Base-by-base conservation (phyloP, 768 basidiomycete species). In the Suillus placidus region DNA sequence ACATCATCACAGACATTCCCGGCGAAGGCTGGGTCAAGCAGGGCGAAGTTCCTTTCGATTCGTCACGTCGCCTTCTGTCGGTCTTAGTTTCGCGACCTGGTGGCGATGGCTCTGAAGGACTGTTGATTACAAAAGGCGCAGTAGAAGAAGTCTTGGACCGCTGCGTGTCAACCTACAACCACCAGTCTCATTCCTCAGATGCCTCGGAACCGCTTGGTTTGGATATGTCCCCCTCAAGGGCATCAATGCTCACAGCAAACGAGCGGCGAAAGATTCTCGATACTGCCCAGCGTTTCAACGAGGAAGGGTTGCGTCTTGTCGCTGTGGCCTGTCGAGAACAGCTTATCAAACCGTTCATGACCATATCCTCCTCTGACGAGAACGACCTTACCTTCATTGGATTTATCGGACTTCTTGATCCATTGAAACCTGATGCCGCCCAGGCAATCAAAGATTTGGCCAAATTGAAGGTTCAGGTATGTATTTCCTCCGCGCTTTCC, bases 31-130 rank as follows among this genome's bases (percentile, higher is more conserved):
- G 76, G 78, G 64, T 47, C 62, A 78, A 78, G 67, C 65, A 77
- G 1, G 73, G 76, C 7, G 77, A 78, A 68, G 74, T 78, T 66
- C 77, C 77, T 30, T 78, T 78, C 45, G 78, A 78, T 63, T 79
- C 78, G 14, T 67, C 78, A 6, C 76, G 78, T 56, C 77, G 78
- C 45, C 71, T 78, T 66, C 77, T 78, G 38, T 78, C 77, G 23
- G 40, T 78, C 18, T 76, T 78, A 2, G 73, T 80, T 1, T 77
- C 77, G 75, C 62, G n/a, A 23, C 43, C 57, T 26, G 68, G 65
- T 51, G 38, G 30, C 9, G 42, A 35, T 26, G 62, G 65, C 23
- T 69, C 45, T 20, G 75, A 73, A 34, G 71, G 71, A 5, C 35
- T 78, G 32, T 55, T 76, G 2, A 67, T 76, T 45, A 77, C 75